Base-by-base conservation (phyloP, 139 green algal genomes). In the Haematococcus sp. region DNA sequence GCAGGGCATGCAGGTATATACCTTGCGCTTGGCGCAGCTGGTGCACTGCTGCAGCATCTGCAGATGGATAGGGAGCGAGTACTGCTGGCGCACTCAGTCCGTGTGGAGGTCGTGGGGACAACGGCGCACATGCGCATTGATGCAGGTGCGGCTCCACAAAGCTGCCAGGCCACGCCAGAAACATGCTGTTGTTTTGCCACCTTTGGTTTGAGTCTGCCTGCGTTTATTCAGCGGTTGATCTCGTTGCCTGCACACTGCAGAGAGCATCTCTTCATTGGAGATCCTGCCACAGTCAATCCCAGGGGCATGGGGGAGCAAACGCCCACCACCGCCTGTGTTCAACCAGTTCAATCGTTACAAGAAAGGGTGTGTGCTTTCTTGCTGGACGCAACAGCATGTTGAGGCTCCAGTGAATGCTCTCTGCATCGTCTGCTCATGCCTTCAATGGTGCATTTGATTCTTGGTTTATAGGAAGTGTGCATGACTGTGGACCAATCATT, bases 121-220 rank as follows among this genome's bases (percentile, higher is more conserved):
- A 34, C 58, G 25, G 58, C 58, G 4, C 58, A 65, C 58, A n/a
- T 65, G 58, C 58, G 58, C 58, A 65, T 65, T 4, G 58, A 65
- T 34, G 58, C 58, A 65, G 58, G 58, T 61, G 23, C 22, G 52
- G 52, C 4, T 13, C 20, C 15, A 16, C 16, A 16, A 55, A 55
- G 13, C 13, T 55, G 46, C 16, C 13, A 16, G 46, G 13, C 15
- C 46, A 55, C 46, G n/a, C n/a, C n/a, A n/a, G n/a, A n/a, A n/a
- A n/a, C n/a, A 55, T 55, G 13, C 46, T 23, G 16, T 23, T 13
- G 46, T 16, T 23, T 13, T 55, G 46, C 46, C 13, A 55, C 13
- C 13, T 13, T 16, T 23, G 16, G 13, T 55, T 23, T 61, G 17
- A 31, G 54, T 11, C 54, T 11, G 54, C 27, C 16, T 65, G 58